Conservation (phyloP, 306 rosid genomes). For the Acacia crassicarpa region DNA sequence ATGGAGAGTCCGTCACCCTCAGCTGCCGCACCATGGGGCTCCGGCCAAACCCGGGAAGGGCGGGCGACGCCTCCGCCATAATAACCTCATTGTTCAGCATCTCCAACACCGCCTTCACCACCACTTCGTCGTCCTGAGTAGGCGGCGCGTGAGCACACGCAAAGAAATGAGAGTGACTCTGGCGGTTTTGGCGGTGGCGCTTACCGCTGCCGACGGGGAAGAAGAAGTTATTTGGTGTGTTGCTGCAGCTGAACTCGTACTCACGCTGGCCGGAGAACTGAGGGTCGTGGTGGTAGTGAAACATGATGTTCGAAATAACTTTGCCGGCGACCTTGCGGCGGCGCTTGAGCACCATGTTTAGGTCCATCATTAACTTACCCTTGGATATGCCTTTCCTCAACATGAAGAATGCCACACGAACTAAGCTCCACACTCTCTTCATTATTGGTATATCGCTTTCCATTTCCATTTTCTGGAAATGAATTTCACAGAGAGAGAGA, state of each 20-base stretch:
- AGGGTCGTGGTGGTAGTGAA: constrained; percentile 28
- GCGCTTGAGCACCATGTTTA: constrained; percentile 79
- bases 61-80: constrained; percentile 56
- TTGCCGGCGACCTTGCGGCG: constrained; percentile 86
- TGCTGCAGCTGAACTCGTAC: constrained; percentile 96
- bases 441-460: constrained; percentile 48
- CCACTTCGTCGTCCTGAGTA: constrained; percentile 59
- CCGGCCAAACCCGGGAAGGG: constrained; percentile 58
- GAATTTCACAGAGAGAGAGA: neutral
- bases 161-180: constrained; percentile 33
- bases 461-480: constrained; percentile 35
- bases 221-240: constrained; percentile 54
- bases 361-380: constrained; percentile 60
- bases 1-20: constrained; percentile 94
- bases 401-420: constrained; percentile 78
- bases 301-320: constrained; percentile 67
- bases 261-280: constrained; percentile 48
- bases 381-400: constrained; percentile 72
- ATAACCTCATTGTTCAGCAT: constrained; percentile 40
- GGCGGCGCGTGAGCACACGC: constrained; percentile 51
- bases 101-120: constrained; percentile 50
- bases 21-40: constrained; percentile 74
- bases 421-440: constrained; percentile 65
- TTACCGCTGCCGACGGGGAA: constrained; percentile 34
- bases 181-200: constrained; percentile 44